These are phyloP conservation scores for Fusarium sp. DNA, from an alignment of 2,329 filamentous ascomycete species.

Conservation along the genomic window DNA sequence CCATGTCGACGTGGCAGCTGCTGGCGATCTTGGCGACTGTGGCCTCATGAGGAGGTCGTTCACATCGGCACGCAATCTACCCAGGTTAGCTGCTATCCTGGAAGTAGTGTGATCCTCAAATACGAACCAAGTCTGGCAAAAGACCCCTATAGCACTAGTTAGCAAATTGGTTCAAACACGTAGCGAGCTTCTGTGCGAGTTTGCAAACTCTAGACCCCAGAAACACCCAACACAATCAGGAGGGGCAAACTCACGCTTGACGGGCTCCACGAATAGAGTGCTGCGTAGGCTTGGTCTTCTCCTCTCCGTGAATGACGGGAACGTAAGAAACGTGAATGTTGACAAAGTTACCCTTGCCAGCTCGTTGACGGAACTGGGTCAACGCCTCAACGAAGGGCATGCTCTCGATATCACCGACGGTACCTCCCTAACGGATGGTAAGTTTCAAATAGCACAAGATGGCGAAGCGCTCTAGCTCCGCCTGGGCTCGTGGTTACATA, in stretches of 20 bases:
- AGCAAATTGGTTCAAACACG: not conserved
- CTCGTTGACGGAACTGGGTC: conserved; percentile 77
- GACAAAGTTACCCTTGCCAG: conserved; percentile 83
- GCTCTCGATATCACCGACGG: conserved; percentile 84
- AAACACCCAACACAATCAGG: not conserved
- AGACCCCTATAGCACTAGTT: not conserved
- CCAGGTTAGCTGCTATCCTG: not conserved
- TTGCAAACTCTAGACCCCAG: not conserved
- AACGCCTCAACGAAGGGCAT: conserved; percentile 86
- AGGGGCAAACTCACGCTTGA: not conserved
- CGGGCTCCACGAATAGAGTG: conserved; percentile 80
- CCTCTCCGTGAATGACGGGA: conserved; percentile 76
- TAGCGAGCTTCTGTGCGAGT: not conserved
- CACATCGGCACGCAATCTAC: conserved; percentile 92
- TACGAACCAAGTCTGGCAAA: not conserved
- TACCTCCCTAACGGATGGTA: conserved; percentile 62
- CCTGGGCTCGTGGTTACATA: not conserved
- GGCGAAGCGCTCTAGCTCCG: not conserved
- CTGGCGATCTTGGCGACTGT: conserved; percentile 90
- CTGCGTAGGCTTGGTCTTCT: conserved; percentile 98
- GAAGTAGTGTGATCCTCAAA: not conserved
- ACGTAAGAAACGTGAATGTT: conserved; percentile 92
- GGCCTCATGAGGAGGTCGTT: conserved; percentile 76
- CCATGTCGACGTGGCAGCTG: conserved; percentile 86
- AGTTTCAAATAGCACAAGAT: not conserved